Percentiles rank a stretch among this genome's conserved stretches.
Conservation (phyloP, 805 yeast genomes). For the Blastobotrys terrestris region DNA sequence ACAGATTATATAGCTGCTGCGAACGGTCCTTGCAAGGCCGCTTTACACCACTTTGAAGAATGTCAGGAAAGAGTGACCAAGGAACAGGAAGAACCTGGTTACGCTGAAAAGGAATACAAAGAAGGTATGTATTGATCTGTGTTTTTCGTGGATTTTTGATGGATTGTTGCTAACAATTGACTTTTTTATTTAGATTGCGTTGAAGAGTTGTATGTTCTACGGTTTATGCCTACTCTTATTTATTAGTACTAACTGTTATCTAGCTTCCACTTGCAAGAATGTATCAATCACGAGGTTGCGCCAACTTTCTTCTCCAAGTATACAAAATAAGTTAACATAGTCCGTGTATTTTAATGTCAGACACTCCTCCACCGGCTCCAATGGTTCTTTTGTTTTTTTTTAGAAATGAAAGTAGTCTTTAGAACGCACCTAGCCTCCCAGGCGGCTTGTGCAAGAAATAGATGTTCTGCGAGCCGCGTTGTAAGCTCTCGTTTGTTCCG, state of each 20-base stretch:
- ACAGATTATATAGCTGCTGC: slow-evolving; percentile 46
- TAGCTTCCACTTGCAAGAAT: slow-evolving; percentile 87
- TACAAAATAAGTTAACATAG: background rate
- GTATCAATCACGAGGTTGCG: slow-evolving; percentile 85
- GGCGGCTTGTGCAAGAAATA: too few relatives aligned
- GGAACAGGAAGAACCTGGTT: slow-evolving; percentile 77
- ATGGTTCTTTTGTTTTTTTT: background rate
- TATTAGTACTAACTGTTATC: background rate
- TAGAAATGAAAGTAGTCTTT: background rate
- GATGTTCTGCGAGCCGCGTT: background rate
- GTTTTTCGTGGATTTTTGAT: background rate
- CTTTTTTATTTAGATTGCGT: slow-evolving; percentile 65
- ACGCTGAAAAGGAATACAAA: slow-evolving; percentile 72
- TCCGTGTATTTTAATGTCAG: background rate
- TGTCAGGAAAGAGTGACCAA: slow-evolving; percentile 92
- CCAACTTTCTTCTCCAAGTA: slow-evolving; percentile 83
- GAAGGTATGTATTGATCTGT: slow-evolving; percentile 38
- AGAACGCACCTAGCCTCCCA: background rate
- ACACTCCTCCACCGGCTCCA: background rate
- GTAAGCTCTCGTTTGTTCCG: too few relatives aligned
- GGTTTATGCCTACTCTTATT: background rate
- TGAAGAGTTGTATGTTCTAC: slow-evolving; percentile 60
- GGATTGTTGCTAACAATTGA: slow-evolving; percentile 1
- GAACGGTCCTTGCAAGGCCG: slow-evolving; percentile 60
- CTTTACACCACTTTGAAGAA: slow-evolving; percentile 85